Percentiles rank a stretch among this genome's conserved stretches.
These are phyloP conservation scores for Lactifluus rugatus DNA, from an alignment of 768 basidiomycete species.

Conservation along the genomic window DNA sequence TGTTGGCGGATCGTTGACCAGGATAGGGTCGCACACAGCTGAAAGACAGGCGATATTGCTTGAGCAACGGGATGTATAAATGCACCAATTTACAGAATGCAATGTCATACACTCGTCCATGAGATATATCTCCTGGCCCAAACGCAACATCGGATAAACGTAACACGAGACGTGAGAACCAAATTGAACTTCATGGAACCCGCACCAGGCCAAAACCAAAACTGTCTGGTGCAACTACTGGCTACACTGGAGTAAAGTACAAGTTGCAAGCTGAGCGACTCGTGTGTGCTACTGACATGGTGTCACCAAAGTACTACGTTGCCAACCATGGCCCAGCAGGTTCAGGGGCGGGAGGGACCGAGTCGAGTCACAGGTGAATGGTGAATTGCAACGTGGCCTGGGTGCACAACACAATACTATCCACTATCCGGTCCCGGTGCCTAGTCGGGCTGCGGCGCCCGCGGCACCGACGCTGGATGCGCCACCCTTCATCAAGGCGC, in stretches of 20 bases:
- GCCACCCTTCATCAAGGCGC: conserved; percentile 24
- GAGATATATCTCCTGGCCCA: not conserved
- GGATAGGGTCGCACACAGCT: not conserved
- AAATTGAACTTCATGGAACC: not conserved
- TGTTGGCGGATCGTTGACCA: not conserved
- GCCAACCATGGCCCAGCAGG: not conserved
- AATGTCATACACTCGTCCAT: not conserved
- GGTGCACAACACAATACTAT: not conserved
- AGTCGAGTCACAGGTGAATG: not conserved
- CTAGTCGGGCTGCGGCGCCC: conserved; percentile 17
- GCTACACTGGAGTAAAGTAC: not conserved
- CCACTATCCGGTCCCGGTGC: conserved; percentile 10
- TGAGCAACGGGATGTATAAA: conserved; percentile 38
- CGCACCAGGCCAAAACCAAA: not conserved
- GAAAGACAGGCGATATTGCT: not conserved
- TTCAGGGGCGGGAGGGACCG: not conserved
- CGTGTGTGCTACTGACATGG: not conserved
- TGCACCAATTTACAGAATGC: not conserved
- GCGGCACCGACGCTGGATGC: conserved; percentile 21
- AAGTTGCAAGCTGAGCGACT: not conserved
- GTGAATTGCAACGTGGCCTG: not conserved
- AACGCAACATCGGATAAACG: not conserved
- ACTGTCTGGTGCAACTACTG: not conserved
- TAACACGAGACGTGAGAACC: not conserved
- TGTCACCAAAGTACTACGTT: not conserved